Conservation (phyloP, 805 yeast species). For the Candida koratica region DNA sequence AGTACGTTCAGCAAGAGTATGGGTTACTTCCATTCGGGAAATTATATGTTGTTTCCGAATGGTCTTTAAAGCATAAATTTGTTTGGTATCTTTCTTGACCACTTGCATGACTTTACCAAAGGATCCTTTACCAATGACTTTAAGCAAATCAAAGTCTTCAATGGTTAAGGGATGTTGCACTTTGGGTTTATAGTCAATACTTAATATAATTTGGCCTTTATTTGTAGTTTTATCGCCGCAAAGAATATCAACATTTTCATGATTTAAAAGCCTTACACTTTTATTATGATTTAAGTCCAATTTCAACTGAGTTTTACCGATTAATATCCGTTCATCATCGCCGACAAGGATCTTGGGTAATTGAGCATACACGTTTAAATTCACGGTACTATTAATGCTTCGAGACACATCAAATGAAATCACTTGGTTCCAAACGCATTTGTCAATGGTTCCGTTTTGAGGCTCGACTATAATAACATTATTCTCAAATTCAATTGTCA, state of each 20-base stretch:
- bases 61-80: conserved; percentile 91
- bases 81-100: conserved; percentile 89
- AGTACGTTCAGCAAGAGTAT: conserved; percentile 93
- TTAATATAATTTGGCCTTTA: conserved; percentile 52
- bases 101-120: conserved; percentile 99
- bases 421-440: conserved; percentile 83
- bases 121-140: conserved; percentile 96
- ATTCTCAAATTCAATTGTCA: conserved; percentile 92
- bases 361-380: conserved; percentile 73
- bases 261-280: conserved; percentile 60
- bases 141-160: conserved; percentile 87
- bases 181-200: conserved; percentile 65
- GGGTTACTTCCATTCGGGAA: conserved; percentile 90
- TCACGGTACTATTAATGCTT: conserved; percentile 49
- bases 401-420: conserved; percentile 81
- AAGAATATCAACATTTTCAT: conserved; percentile 34
- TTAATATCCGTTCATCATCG: conserved; percentile 38
- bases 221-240: conserved; percentile 24
- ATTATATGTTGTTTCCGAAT: conserved; percentile 92
- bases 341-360: conserved; percentile 59
- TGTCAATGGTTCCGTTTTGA: conserved; percentile 70
- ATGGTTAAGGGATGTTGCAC: conserved; percentile 69
- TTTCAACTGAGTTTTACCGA: conserved; percentile 67
- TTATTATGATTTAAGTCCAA: conserved; percentile 52
- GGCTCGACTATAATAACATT: conserved; percentile 88